These are phyloP conservation scores for Corymbia calophylla DNA, from an alignment of 441 rosid genomes.

Conservation along the genomic window DNA sequence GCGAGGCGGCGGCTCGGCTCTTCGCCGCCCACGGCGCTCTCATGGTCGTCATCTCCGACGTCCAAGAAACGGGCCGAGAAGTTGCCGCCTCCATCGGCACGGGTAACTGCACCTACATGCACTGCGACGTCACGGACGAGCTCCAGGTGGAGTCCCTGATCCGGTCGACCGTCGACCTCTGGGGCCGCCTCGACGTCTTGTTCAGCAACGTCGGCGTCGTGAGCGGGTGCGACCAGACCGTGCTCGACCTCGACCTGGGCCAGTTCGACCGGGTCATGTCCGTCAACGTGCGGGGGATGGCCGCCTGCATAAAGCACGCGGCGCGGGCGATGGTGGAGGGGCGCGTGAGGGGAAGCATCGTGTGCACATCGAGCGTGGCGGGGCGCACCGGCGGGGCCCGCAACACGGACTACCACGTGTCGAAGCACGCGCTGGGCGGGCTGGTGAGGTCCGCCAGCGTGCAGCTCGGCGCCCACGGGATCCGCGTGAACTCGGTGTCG, in stretches of 20 bases:
- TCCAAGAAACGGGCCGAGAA: not conserved
- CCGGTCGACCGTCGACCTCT: conserved; percentile 12
- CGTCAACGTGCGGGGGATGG: not conserved
- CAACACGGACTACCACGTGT: not conserved
- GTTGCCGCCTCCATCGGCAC: conserved; percentile 16
- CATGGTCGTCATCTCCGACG: not conserved
- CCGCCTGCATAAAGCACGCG: not conserved
- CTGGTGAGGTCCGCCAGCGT: conserved; percentile 1
- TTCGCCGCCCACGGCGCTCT: not conserved
- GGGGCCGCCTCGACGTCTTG: conserved; percentile 32
- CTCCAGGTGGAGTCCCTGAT: conserved; percentile 26
- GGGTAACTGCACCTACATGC: conserved; percentile 12
- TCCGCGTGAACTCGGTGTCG: not conserved
- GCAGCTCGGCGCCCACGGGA: not conserved
- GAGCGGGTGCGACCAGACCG: conserved; percentile 2
- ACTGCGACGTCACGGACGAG: conserved; percentile 32
- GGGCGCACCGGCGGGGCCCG: not conserved
- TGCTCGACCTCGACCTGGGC: conserved; percentile 13
- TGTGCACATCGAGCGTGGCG: not conserved
- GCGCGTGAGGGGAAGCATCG: not conserved
- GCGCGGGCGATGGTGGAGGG: not conserved
- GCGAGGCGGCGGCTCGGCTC: not conserved
- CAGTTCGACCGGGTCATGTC: not conserved
- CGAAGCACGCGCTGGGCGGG: conserved; percentile 1
- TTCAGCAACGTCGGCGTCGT: conserved; percentile 36